Percentiles rank a stretch among this genome's conserved stretches.
Conservation (phyloP, 2,329 filamentous ascomycete genomes). For the Rutstroemia sydowiana region DNA sequence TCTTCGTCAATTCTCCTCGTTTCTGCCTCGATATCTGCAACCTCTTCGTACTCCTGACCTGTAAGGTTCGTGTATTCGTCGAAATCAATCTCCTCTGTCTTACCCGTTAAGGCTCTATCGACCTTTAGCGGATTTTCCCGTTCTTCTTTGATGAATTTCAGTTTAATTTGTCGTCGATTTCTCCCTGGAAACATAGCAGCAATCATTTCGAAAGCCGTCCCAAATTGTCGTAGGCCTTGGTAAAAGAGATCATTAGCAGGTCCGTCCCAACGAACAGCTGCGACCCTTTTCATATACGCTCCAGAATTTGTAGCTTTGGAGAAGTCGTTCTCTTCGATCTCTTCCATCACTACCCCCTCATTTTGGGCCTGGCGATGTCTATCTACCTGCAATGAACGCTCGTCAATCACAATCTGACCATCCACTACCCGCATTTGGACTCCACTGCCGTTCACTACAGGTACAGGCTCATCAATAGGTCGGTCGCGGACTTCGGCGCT, state of each 20-base stretch:
- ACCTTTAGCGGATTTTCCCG: constrained; percentile 56
- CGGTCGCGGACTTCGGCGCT: constrained; percentile 4
- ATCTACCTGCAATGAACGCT: constrained; percentile 60
- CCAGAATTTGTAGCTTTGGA: constrained; percentile 62
- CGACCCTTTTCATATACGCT: constrained; percentile 59
- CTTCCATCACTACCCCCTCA: constrained; percentile 42
- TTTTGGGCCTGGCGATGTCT: constrained; percentile 55
- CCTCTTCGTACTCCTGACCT: constrained; percentile 45
- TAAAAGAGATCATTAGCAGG: constrained; percentile 70
- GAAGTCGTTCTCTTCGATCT: constrained; percentile 72
- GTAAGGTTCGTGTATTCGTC: constrained; percentile 53
- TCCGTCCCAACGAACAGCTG: constrained; percentile 62
- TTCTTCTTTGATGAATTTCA: constrained; percentile 79
- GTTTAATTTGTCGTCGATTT: constrained; percentile 67
- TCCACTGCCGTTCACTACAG: constrained; percentile 7
- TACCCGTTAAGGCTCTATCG: constrained; percentile 54
- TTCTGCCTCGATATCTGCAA: constrained; percentile 50
- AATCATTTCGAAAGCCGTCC: constrained; percentile 79
- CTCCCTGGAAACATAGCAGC: constrained; percentile 66
- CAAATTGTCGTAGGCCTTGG: constrained; percentile 65
- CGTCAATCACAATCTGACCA: constrained; percentile 65
- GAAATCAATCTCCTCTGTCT: constrained; percentile 52
- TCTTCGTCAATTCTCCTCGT: constrained; percentile 36
- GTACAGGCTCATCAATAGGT: constrained; percentile 6
- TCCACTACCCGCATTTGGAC: constrained; percentile 24